Conservation (phyloP, 2,329 filamentous ascomycete species). For the Microascus cirrosus region DNA sequence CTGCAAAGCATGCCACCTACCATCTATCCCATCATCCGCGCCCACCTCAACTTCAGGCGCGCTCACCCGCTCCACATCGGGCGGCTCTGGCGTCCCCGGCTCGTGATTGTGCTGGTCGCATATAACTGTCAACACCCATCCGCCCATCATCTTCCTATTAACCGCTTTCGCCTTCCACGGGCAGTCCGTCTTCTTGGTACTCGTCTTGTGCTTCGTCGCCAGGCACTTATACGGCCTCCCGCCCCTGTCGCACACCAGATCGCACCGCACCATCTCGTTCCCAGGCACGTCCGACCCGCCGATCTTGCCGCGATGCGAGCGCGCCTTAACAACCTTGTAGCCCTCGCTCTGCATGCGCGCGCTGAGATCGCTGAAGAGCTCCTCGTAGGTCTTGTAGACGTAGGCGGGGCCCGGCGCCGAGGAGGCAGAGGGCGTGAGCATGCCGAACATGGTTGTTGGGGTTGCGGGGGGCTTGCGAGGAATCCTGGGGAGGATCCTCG, state of each 20-base stretch:
- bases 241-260: constrained; percentile 33
- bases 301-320: constrained; percentile 28
- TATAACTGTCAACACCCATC: constrained; percentile 31
- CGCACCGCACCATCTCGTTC: constrained; percentile 31
- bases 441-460: constrained; percentile 27
- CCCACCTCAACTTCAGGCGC: constrained; percentile 21
- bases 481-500: not conserved
- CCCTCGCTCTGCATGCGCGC: constrained; percentile 29
- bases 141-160: constrained; percentile 28
- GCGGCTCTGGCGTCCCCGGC: constrained; percentile 28
- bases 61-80: constrained; percentile 18
- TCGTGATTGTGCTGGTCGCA: constrained; percentile 34
- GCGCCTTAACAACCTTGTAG: constrained; percentile 33
- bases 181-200: constrained; percentile 33
- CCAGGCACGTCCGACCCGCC: constrained; percentile 26
- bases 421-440: constrained; percentile 24
- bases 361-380: constrained; percentile 27
- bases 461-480: not conserved
- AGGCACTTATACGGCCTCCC: constrained; percentile 29
- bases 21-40: constrained; percentile 13
- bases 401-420: constrained; percentile 18
- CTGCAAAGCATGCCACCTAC: not conserved
- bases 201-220: constrained; percentile 32
- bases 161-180: constrained; percentile 34
- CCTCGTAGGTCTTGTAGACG: constrained; percentile 27